Conservation (phyloP, 345 rosid genomes). For the Sisymbrium altissimum region DNA sequence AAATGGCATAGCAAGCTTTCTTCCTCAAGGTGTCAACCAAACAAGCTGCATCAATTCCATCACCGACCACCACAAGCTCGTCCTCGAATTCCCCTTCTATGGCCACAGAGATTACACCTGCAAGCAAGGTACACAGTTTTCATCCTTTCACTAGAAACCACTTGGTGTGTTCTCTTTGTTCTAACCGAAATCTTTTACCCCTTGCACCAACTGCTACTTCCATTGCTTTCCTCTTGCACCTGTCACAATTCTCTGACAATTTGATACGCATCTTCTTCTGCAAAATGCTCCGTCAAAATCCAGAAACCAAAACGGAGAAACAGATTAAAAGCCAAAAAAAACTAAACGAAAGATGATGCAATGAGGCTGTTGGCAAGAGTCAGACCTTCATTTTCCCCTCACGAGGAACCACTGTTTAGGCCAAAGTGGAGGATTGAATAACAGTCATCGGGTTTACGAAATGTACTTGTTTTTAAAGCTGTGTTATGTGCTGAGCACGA, state of each 20-base stretch:
- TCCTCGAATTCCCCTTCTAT: slow-evolving; percentile 38
- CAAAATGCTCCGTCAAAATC: not conserved
- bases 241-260: slow-evolving; percentile 28
- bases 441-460: not conserved
- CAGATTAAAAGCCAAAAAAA: not conserved
- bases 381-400: slow-evolving; percentile 20
- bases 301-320: not conserved
- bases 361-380: not conserved
- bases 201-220: slow-evolving; percentile 34
- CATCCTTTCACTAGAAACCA: not conserved
- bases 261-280: slow-evolving; percentile 45
- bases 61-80: slow-evolving; percentile 39
- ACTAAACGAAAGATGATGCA: not conserved
- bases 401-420: slow-evolving; percentile 4
- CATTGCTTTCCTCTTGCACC: slow-evolving; percentile 39
- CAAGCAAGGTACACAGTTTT: slow-evolving; percentile 2
- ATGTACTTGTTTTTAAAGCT: not conserved
- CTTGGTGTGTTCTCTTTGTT: not conserved
- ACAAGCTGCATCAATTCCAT: slow-evolving; percentile 37
- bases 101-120: slow-evolving; percentile 44
- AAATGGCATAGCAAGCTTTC: slow-evolving; percentile 31
- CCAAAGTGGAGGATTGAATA: slow-evolving; percentile 6
- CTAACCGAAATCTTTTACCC: slow-evolving; percentile 17
- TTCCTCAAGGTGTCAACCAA: slow-evolving; percentile 38
- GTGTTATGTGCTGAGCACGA: slow-evolving; percentile 14